Percentiles rank a stretch among this genome's conserved stretches.
These are phyloP conservation scores for Skeletonema marinoi DNA, from an alignment of 108 stramenopile species.

Conservation along the genomic window DNA sequence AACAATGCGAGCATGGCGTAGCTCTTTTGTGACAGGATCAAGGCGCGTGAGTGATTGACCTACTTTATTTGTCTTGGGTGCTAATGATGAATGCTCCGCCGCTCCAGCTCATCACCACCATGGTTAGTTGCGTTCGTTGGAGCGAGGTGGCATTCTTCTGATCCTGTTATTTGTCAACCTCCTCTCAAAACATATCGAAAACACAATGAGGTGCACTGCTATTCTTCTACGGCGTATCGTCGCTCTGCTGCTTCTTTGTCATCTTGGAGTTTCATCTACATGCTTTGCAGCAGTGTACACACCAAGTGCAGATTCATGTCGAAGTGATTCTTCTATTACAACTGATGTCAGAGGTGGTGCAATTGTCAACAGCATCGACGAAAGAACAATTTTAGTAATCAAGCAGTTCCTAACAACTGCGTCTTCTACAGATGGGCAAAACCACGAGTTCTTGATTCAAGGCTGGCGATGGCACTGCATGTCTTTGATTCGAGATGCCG, in stretches of 20 bases:
- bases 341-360: background rate
- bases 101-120: too few relatives aligned
- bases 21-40: too few relatives aligned
- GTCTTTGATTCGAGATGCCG: conserved; percentile 68
- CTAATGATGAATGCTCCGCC: too few relatives aligned
- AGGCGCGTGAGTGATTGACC: too few relatives aligned
- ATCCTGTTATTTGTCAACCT: too few relatives aligned
- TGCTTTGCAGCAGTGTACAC: background rate
- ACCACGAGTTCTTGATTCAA: conserved; percentile 46
- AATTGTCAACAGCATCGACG: background rate
- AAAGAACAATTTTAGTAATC: background rate
- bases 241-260: background rate
- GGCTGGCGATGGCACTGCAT: conserved; percentile 88
- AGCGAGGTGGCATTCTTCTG: too few relatives aligned
- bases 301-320: background rate
- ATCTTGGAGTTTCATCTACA: background rate
- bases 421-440: background rate
- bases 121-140: too few relatives aligned
- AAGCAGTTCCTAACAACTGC: background rate
- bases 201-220: background rate
- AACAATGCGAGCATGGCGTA: too few relatives aligned
- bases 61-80: too few relatives aligned
- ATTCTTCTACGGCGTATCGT: background rate
- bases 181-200: too few relatives aligned
- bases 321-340: background rate